phyloP scores from a whole-genome alignment of 2,329 filamentous ascomycete genomes.

The Akanthomyces lecanii region DNA sequence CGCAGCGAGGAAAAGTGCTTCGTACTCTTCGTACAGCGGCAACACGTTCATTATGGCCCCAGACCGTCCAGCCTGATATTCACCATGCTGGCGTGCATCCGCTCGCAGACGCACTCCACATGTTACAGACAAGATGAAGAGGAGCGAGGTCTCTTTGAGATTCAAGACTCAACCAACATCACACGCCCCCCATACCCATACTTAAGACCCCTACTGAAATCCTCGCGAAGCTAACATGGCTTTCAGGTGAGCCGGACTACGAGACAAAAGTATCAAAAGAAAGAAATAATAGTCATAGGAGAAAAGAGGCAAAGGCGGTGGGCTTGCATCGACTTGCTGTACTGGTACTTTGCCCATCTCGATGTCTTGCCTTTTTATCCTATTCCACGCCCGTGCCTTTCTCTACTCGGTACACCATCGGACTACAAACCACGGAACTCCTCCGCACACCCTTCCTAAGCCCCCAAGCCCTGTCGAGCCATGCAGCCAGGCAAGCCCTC shows the following conservation, averaged over 20 bases:
- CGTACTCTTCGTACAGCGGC: neutral
- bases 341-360: neutral
- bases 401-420: neutral
- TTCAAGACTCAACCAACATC: neutral
- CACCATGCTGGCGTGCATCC: neutral
- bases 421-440: neutral
- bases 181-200: neutral
- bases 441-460: neutral
- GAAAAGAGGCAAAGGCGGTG: too few species aligned
- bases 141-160: neutral
- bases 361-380: neutral
- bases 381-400: neutral
- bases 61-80: neutral
- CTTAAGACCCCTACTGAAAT: neutral
- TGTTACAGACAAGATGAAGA: constrained; percentile 8
- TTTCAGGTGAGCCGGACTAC: neutral
- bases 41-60: neutral
- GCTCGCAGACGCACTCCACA: neutral
- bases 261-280: too few species aligned
- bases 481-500: neutral
- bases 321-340: too few species aligned
- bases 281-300: neutral
- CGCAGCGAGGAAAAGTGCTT: neutral
- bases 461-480: neutral
- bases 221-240: neutral